phyloP scores from a whole-genome alignment of 1,284 basidiomycete species.

The Acaromyces ingoldii region DNA sequence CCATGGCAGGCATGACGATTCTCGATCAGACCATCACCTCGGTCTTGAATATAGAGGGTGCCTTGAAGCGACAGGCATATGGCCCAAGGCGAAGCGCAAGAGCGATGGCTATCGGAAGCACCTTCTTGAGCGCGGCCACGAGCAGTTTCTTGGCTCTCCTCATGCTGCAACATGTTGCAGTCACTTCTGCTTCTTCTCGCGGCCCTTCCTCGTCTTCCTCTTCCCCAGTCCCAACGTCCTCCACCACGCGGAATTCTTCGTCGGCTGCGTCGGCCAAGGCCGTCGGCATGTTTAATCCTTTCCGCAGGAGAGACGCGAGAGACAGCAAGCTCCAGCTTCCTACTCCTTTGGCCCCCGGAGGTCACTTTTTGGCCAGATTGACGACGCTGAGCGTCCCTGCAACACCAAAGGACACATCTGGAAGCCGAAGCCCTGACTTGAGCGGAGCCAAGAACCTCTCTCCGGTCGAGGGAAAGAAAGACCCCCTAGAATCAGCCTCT shows the following conservation, averaged over 20 bases:
- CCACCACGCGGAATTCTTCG: background rate
- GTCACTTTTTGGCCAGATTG: slow-evolving; percentile 33
- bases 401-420: slow-evolving; percentile 1
- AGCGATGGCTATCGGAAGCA: slow-evolving; percentile 16
- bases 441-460: background rate
- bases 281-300: background rate
- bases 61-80: too few species aligned
- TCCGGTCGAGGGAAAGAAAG: background rate
- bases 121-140: slow-evolving; percentile 28
- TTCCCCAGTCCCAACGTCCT: too few species aligned
- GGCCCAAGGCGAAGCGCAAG: too few species aligned
- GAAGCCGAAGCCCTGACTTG: slow-evolving; percentile 5
- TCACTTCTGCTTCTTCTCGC: too few species aligned
- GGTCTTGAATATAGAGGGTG: too few species aligned
- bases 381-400: slow-evolving; percentile 30
- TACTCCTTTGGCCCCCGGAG: slow-evolving; percentile 37
- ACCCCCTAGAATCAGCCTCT: background rate
- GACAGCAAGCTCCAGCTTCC: slow-evolving; percentile 6
- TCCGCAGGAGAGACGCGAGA: background rate
- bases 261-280: background rate
- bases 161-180: slow-evolving; percentile 19
- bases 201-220: too few species aligned
- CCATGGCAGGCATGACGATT: slow-evolving; percentile 27
- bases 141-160: slow-evolving; percentile 23
- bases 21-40: slow-evolving; percentile 2